Conservation (phyloP, 2,329 filamentous ascomycete genomes). For the Venturia nashicola region DNA sequence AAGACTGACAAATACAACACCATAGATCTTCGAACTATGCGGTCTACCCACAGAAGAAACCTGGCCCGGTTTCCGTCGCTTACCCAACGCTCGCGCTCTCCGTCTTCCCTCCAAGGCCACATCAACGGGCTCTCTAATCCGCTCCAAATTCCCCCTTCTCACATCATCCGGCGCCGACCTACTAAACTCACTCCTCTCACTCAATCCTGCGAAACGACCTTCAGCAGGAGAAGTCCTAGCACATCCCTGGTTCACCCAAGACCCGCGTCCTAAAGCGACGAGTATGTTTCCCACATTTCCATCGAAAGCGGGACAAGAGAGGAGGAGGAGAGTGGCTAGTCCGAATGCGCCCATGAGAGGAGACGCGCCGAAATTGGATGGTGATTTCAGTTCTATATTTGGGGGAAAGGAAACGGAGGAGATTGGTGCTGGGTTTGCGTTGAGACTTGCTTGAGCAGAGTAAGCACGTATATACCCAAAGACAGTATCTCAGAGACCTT, state of each 20-base stretch:
- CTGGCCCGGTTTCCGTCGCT: conserved; percentile 77
- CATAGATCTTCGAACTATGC: conserved; percentile 70
- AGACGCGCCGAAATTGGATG: conserved; percentile 42
- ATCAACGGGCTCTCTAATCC: conserved; percentile 41
- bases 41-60: conserved; percentile 70
- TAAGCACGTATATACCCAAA: background rate
- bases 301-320: conserved; percentile 86
- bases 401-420: conserved; percentile 34
- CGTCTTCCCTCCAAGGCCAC: conserved; percentile 45
- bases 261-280: conserved; percentile 79
- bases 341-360: conserved; percentile 77
- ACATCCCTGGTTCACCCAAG: conserved; percentile 78
- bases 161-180: conserved; percentile 62
- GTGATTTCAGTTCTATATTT: conserved; percentile 38
- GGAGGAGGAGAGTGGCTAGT: conserved; percentile 55
- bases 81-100: conserved; percentile 76
- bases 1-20: conserved; percentile 32
- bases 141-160: conserved; percentile 69
- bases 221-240: conserved; percentile 60
- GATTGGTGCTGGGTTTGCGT: conserved; percentile 33
- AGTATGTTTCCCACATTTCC: conserved; percentile 96
- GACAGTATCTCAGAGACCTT: too few relatives aligned
- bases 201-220: conserved; percentile 63
- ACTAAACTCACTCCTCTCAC: conserved; percentile 54
- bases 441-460: conserved; percentile 8